These are phyloP conservation scores for Platanus orientalis DNA, from an alignment of 164 flowering plant genomes.

Conservation along the genomic window DNA sequence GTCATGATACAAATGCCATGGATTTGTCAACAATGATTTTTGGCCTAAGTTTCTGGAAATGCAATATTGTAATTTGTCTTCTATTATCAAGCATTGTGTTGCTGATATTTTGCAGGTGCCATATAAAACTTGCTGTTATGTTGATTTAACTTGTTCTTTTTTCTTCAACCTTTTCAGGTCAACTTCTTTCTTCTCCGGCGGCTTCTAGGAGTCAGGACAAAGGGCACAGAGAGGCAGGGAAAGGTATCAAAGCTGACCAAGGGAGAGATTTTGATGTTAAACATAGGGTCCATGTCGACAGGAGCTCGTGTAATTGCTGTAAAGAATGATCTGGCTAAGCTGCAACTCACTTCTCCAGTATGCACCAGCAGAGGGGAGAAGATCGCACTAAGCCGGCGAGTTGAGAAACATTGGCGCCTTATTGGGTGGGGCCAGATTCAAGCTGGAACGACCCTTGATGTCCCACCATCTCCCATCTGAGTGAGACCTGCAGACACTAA, in stretches of 20 bases:
- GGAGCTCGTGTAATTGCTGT: constrained; percentile 5
- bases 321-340: constrained; percentile 2
- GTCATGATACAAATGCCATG: no score
- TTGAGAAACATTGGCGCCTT: constrained; percentile 72
- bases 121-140: no score
- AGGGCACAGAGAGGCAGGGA: constrained; percentile 84
- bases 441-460: constrained; percentile 73
- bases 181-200: constrained; percentile 80
- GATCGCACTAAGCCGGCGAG: constrained; percentile 58
- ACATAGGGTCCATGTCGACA: constrained; percentile 47
- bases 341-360: constrained; percentile 52
- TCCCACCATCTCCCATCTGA: constrained; percentile 67
- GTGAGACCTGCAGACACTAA: not conserved
- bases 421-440: constrained; percentile 80
- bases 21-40: no score
- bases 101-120: no score
- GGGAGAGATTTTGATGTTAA: constrained; percentile 83
- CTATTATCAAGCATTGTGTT: no score
- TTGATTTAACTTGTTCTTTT: no score
- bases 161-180: constrained; percentile 41
- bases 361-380: constrained; percentile 82
- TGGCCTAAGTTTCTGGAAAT: no score
- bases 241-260: constrained; percentile 72
- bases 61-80: no score
- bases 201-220: constrained; percentile 83